Evolutionary conservation across 495 filamentous ascomycete genomes (phyloP).

Genomic region (Clohesyomyces aquaticus): DNA sequence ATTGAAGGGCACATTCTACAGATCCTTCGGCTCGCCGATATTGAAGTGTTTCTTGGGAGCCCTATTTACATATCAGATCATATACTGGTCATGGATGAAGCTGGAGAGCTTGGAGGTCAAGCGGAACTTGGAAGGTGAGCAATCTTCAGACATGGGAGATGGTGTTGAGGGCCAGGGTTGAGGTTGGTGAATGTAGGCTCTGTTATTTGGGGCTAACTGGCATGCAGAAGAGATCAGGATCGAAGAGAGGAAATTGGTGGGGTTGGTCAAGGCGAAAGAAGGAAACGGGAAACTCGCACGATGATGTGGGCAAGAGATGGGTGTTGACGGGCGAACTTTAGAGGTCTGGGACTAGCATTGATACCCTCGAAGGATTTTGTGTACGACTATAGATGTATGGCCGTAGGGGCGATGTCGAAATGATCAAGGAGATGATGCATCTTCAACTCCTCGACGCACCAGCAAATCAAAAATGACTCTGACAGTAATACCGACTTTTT

Average conservation of each 20-base stretch:
- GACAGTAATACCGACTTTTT: too few relatives aligned
- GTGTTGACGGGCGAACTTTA: too few relatives aligned
- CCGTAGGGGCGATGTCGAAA: too few relatives aligned
- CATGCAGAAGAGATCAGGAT: background rate
- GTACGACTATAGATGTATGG: too few relatives aligned
- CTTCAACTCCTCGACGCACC: too few relatives aligned
- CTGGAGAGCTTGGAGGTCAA: constrained; percentile 78
- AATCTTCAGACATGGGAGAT: too few relatives aligned
- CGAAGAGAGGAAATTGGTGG: background rate
- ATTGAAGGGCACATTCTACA: constrained; percentile 79
- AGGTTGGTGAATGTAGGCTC: background rate
- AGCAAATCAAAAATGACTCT: too few relatives aligned
- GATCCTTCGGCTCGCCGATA: constrained; percentile 75
- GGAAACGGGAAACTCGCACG: background rate
- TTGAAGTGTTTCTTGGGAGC: constrained; percentile 84
- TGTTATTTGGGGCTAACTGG: background rate
- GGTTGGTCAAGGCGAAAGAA: background rate
- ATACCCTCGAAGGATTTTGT: too few relatives aligned
- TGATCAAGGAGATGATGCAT: too few relatives aligned
- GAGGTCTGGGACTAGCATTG: too few relatives aligned
- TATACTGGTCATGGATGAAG: constrained; percentile 84
- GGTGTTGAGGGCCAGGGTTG: too few relatives aligned
- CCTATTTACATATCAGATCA: constrained; percentile 83
- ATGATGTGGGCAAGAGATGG: background rate
- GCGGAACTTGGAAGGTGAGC: constrained; percentile 24